Conservation (phyloP, 768 basidiomycete species). For the Megacollybia marginata region DNA sequence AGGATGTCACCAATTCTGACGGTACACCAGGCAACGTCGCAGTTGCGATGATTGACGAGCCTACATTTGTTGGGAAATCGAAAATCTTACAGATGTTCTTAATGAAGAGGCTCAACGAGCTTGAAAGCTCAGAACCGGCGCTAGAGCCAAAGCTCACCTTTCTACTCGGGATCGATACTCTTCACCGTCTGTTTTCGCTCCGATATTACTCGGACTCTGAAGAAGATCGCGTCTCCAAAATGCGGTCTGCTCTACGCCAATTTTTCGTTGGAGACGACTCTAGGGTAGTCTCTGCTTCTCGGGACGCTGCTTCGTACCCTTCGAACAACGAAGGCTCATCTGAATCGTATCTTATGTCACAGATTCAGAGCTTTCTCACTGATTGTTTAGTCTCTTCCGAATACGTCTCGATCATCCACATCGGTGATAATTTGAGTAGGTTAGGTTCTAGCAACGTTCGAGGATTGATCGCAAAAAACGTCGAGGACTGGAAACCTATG, state of each 20-base stretch:
- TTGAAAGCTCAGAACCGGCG: conserved; percentile 2
- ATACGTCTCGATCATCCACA: conserved; percentile 53
- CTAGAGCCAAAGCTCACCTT: conserved; percentile 45
- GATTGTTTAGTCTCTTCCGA: conserved; percentile 42
- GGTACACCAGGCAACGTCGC: conserved; percentile 45
- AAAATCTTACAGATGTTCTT: conserved; percentile 47
- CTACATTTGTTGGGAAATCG: conserved; percentile 85
- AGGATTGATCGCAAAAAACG: conserved; percentile 25
- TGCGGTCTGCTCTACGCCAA: conserved; percentile 44
- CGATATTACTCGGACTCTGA: conserved; percentile 55
- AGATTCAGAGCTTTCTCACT: conserved; percentile 26
- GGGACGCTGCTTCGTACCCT: conserved; percentile 20
- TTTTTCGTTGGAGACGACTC: conserved; percentile 63
- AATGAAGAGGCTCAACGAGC: conserved; percentile 21
- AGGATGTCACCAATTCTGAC: conserved; percentile 26
- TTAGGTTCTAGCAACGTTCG: conserved; percentile 72
- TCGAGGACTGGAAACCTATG: conserved; percentile 36
- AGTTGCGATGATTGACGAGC: conserved; percentile 78
- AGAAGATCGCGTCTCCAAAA: conserved; percentile 22
- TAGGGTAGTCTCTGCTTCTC: conserved; percentile 58
- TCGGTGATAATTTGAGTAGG: conserved; percentile 45
- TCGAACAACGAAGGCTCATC: neutral
- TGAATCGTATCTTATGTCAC: conserved; percentile 11
- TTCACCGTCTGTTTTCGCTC: conserved; percentile 70
- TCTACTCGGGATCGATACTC: conserved; percentile 78